Evolutionary conservation across 2,329 filamentous ascomycete genomes (phyloP), one percentile per base, ranked within the genome.

Genomic region (Piedraia hortae): DNA sequence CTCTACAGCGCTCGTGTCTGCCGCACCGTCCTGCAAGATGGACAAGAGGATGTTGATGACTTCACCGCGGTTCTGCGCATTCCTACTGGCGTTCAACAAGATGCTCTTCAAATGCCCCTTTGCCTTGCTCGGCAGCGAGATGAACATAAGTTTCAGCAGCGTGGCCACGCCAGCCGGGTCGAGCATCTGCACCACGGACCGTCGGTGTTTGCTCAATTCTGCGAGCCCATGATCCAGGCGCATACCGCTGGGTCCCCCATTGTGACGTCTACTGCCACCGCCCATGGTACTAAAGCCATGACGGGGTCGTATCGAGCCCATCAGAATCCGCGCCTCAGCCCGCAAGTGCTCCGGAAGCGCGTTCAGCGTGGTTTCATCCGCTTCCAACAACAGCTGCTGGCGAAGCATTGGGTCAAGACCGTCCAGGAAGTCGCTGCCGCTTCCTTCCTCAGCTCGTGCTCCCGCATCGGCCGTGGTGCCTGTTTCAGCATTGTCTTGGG

Each of bases 121-220:
- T 21, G 85, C 70, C 29, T 74, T 85, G 11, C 74, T 75, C 31
- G 82, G 74, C 32, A 91, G 75, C 21, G 75, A 72, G 35, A 93
- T 78, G 43, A 97, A 97, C 82, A 97, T 91, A 6, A 97, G 59
- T n/a, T 88, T 74, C 19, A 97, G 57, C 15, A 97, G 53, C n/a
- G 85, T 93, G 12, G 88, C 85, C 32, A 97, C 69, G 12, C 88
- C 85, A 20, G 80, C 62, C 47, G 90, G 91, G 45, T 97, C 85
- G 14, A 97, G 62, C 71, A 97, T 90, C 42, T 97, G 85, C 12
- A 90, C 73, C 26, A 88, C 72, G 11, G 75, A 68, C 28, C 73
- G 71, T 26, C 74, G 66, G 36, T 72, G 69, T 16, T 26, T 45
- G 44, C 19, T 52, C 7, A 12, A 6, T 19, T 38, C 34, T 14